Conservation (phyloP, 768 basidiomycete genomes). For the Arthromyces matolae region DNA sequence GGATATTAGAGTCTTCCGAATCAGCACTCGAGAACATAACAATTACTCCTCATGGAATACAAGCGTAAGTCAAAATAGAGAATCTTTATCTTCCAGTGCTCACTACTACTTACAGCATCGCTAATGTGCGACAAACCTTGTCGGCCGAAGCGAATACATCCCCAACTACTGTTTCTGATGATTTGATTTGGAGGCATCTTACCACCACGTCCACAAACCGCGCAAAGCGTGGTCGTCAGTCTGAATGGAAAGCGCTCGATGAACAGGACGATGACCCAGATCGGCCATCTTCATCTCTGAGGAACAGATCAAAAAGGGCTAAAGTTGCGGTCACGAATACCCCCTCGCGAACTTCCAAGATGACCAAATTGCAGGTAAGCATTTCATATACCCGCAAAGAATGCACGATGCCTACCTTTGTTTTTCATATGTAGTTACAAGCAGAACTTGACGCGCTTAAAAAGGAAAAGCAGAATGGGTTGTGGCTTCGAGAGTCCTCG, state of each 20-base stretch:
- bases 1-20: slow-evolving; percentile 35
- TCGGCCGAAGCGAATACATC: slow-evolving; percentile 20
- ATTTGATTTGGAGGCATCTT: slow-evolving; percentile 37
- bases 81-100: not conserved
- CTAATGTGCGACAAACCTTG: slow-evolving; percentile 30
- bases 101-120: slow-evolving; percentile 26
- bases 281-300: slow-evolving; percentile 1
- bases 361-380: slow-evolving; percentile 42
- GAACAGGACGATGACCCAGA: slow-evolving; percentile 3
- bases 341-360: slow-evolving; percentile 19
- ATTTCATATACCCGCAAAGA: too few relatives aligned
- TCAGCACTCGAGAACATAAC: slow-evolving; percentile 31
- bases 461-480: slow-evolving; percentile 19
- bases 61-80: slow-evolving; percentile 25
- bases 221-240: slow-evolving; percentile 21
- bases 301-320: slow-evolving; percentile 20
- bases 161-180: slow-evolving; percentile 29
- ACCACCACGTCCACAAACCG: slow-evolving; percentile 20
- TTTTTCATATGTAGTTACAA: slow-evolving; percentile 23
- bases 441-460: slow-evolving; percentile 24
- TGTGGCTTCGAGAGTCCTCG: slow-evolving; percentile 21
- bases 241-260: slow-evolving; percentile 1
- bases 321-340: slow-evolving; percentile 12
- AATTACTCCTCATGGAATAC: slow-evolving; percentile 42
- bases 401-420: not conserved